phyloP scores from a whole-genome alignment of 83 land plant species.

The Picea mariana region DNA sequence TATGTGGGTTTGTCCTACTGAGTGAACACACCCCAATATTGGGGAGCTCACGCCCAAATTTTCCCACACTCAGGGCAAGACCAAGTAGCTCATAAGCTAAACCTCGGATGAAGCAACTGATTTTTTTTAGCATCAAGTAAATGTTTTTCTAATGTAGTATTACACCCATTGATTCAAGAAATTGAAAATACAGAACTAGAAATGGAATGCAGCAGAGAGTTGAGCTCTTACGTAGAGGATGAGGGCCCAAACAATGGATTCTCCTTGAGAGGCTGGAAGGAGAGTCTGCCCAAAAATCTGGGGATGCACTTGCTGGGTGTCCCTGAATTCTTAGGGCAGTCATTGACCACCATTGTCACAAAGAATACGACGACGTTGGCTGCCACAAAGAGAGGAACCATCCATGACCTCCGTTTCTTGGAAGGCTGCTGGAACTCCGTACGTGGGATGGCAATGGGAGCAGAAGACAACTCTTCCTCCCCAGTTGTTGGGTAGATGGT shows the following conservation, averaged over 20 bases:
- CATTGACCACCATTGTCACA: slow-evolving; percentile 49
- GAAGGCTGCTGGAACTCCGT: slow-evolving; percentile 16
- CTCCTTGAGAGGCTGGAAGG: slow-evolving; percentile 79
- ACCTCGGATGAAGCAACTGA: not conserved
- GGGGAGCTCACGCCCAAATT: too few relatives aligned
- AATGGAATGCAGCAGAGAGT: not conserved
- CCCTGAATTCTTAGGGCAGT: slow-evolving; percentile 41
- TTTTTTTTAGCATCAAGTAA: not conserved
- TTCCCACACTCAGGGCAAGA: not conserved
- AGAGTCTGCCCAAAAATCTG: slow-evolving; percentile 45
- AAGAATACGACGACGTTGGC: slow-evolving; percentile 34
- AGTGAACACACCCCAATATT: too few relatives aligned
- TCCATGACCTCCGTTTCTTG: slow-evolving; percentile 34
- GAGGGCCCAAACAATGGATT: slow-evolving; percentile 88
- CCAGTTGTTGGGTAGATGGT: not conserved
- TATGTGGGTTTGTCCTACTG: too few relatives aligned
- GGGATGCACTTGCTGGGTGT: slow-evolving; percentile 34
- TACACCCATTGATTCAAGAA: not conserved
- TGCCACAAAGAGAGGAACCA: slow-evolving; percentile 39
- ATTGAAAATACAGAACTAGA: not conserved
- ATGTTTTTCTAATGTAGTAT: not conserved
- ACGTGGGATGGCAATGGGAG: slow-evolving; percentile 12
- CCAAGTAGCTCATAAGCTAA: not conserved
- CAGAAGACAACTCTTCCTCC: not conserved
- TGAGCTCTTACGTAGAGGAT: slow-evolving; percentile 44